A percentile compares a stretch with the other conserved stretches of the same genome.
These are phyloP conservation scores for Moringa oleifera DNA, from an alignment of 345 rosid species.

Conservation along the genomic window DNA sequence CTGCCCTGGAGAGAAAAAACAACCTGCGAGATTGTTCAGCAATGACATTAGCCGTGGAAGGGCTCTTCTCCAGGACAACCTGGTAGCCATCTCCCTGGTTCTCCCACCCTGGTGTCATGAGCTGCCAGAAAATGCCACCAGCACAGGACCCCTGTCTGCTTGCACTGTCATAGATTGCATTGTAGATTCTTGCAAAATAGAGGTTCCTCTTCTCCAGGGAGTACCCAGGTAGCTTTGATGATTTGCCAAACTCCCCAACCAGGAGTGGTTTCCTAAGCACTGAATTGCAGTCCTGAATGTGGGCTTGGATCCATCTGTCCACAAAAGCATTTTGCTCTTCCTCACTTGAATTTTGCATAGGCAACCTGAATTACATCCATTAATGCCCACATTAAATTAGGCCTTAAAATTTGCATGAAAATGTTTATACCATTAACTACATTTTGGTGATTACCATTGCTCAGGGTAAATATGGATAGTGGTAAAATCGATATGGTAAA, in stretches of 20 bases:
- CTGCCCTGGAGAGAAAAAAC: background rate
- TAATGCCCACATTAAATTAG: too few relatives aligned
- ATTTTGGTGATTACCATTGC: conserved; percentile 70
- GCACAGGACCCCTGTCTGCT: conserved; percentile 36
- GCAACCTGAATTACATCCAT: conserved; percentile 36
- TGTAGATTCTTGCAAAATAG: conserved; percentile 40
- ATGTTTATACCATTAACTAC: background rate
- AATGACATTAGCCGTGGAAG: conserved; percentile 54
- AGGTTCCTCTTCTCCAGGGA: conserved; percentile 40
- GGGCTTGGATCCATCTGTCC: conserved; percentile 45
- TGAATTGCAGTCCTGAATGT: conserved; percentile 35
- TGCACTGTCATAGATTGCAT: conserved; percentile 40
- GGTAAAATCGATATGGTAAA: conserved; percentile 56
- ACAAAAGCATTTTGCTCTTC: conserved; percentile 33
- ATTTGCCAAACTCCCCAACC: conserved; percentile 60
- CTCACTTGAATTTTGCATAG: conserved; percentile 26
- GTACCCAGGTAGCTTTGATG: conserved; percentile 40
- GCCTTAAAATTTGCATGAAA: too few relatives aligned
- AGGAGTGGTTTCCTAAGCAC: conserved; percentile 52
- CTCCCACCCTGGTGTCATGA: conserved; percentile 41
- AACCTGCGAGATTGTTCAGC: conserved; percentile 50
- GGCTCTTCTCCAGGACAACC: conserved; percentile 44
- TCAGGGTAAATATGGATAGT: conserved; percentile 78
- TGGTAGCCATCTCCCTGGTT: conserved; percentile 52
- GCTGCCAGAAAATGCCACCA: conserved; percentile 78